Percentiles rank a stretch among this genome's conserved stretches.
These are phyloP conservation scores for Pythium brachiatum DNA, from an alignment of 352 stramenopile species.

Conservation along the genomic window DNA sequence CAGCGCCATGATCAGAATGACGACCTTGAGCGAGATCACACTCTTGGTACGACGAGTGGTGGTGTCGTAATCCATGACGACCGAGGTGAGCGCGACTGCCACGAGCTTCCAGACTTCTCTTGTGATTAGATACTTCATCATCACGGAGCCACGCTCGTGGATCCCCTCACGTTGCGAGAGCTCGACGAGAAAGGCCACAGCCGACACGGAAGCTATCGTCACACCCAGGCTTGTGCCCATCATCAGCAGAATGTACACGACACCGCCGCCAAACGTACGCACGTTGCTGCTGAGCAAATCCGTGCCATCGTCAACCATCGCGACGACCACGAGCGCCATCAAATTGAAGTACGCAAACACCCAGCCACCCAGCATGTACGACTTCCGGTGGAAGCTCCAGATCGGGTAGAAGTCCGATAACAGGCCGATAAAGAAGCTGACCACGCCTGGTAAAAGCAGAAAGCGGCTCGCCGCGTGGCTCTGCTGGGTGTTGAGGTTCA, in stretches of 20 bases:
- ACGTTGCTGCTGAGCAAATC: constrained; percentile 38
- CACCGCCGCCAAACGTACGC: constrained; percentile 49
- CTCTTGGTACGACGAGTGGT: constrained; percentile 32
- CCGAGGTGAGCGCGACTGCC: constrained; percentile 28
- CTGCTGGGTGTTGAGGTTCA: constrained; percentile 48
- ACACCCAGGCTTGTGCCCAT: constrained; percentile 64
- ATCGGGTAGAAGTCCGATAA: constrained; percentile 81
- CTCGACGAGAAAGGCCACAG: constrained; percentile 69
- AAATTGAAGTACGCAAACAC: constrained; percentile 65
- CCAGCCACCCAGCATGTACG: constrained; percentile 76
- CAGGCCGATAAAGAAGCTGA: constrained; percentile 74
- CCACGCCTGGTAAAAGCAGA: constrained; percentile 48
- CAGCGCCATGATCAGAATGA: constrained; percentile 69
- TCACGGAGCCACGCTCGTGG: constrained; percentile 58
- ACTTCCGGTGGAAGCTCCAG: constrained; percentile 71
- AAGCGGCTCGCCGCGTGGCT: constrained; percentile 49
- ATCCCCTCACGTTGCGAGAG: constrained; percentile 76
- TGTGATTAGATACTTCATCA: constrained; percentile 70
- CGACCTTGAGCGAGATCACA: constrained; percentile 60
- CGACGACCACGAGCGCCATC: constrained; percentile 63
- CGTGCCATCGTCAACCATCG: constrained; percentile 50
- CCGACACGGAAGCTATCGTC: constrained; percentile 52
- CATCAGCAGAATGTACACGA: constrained; percentile 72
- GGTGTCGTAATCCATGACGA: constrained; percentile 37
- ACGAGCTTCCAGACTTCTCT: constrained; percentile 42